Base-by-base conservation (phyloP, 2,329 filamentous ascomycete species). In the Talaromyces sp. region DNA sequence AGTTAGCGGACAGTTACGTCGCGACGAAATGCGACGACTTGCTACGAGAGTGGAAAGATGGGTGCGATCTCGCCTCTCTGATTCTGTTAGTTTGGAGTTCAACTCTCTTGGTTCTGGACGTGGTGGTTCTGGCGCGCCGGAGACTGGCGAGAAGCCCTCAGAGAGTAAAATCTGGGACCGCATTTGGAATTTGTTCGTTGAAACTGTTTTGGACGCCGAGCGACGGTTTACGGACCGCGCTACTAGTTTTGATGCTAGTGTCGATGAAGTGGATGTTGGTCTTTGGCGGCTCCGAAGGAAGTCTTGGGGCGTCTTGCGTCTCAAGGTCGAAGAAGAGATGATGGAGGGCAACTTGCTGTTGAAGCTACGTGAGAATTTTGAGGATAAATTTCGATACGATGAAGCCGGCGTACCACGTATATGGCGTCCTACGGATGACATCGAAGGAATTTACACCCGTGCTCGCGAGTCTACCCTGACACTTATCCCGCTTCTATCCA, bases 321-420 rank as follows among this genome's bases (percentile, higher is more conserved):
- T 92, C 67, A 95, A 92, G 82, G 91, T 99, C 68, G 94, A 98
- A 40, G 95, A 99, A 75, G 95, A 99, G 79, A 92, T 97, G 75
- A 96, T 96, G 88, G 95, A 98, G 80, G 94, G 94, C 72, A 99
- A 98, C 75, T 88, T 99, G 63, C 82, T 98, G 38, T 84, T 98
- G 71, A 99, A 99, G 82, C 86, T 99, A 61, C 88, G 95, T 40
- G 95, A 99, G 78, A 98, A 97, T 81, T 99, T 99, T 71, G 95
- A 99, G 79, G 95, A 99, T 81, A 97, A 97, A 79, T 99, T 99
- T 86, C 90, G 95, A 69, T 99, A 99, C 73, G 95, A 99, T 73
- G 93, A 97, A 67, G 88, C 89, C 6, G 95, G 95, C 29, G 95
- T 99, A 4, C 95, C 95, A 5, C 87, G 95, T 67, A 97, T 99